Evolutionary conservation across 2,329 filamentous ascomycete species (phyloP), one percentile per base, ranked within the genome.

Genomic region (Cyphellophora attinorum): DNA sequence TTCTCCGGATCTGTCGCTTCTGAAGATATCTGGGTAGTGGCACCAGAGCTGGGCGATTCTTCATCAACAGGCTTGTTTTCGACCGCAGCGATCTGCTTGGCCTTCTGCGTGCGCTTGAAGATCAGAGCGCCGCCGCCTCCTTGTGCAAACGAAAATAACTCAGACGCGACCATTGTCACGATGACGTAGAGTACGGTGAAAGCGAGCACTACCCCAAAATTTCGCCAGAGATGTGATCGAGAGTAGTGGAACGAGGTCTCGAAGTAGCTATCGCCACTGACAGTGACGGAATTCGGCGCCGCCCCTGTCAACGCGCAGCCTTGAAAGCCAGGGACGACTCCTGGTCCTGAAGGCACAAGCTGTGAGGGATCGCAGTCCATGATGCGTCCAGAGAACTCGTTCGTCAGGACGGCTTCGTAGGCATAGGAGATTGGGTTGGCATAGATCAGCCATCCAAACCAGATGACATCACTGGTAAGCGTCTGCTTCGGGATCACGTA

Each of bases 131-230:
- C 80, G n/a, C 77, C 78, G 5, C 76, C 80, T 12, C 29, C 39
- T 11, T 62, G 61, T 2, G 63, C 60, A 50, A 84, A 82, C 11
- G 68, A 70, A 47, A 88, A 68, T 1, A 72, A 47, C 49, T 93
- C 84, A 11, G 79, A 77, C 1, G 78, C 81, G 14, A 81, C 45
- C 4, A 81, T 70, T 0, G 83, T 89, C 18, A 89, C 58, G 8
- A 78, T 45, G 10, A 93, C 72, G 51, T 89, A 93, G 4, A 85
- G 68, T 1, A 84, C 65, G 1, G 76, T 72, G 45, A 85, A 91
- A 0, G 79, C 83, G 46, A 88, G 76, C 2, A 91, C 59, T 3
- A 88, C 77, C 19, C 80, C 83, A 49, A 83, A 85, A 53, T 89
- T 86, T 3, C 83, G 75, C 65, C 77, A 81, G 1, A 80, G 55